A percentile compares a stretch with the other conserved stretches of the same genome.
These are phyloP conservation scores for Lycium ferocissimum DNA, from an alignment of 257 asterid species.

Conservation along the genomic window DNA sequence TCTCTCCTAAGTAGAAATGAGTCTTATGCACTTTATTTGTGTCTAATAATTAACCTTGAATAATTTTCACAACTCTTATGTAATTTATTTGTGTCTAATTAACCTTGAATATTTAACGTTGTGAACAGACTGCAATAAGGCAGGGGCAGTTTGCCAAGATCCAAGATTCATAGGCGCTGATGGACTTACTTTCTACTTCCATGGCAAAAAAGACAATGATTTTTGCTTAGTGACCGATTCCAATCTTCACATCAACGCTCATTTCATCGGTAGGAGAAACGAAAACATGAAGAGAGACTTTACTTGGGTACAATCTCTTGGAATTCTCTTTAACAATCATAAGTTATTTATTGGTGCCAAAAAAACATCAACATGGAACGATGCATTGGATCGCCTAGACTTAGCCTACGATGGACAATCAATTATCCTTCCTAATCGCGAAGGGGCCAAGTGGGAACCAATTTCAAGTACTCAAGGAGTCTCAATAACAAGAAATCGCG, in stretches of 20 bases:
- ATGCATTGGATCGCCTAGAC: slow-evolving; percentile 60
- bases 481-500: slow-evolving; percentile 51
- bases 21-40: too few relatives aligned
- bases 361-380: slow-evolving; percentile 70
- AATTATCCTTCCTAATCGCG: slow-evolving; percentile 46
- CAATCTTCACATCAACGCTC: slow-evolving; percentile 84
- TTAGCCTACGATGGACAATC: slow-evolving; percentile 55
- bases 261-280: slow-evolving; percentile 75
- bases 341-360: slow-evolving; percentile 62
- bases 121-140: slow-evolving; percentile 66
- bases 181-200: slow-evolving; percentile 89
- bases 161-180: slow-evolving; percentile 85
- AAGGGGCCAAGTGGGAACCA: slow-evolving; percentile 58
- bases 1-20: background rate
- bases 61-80: too few relatives aligned
- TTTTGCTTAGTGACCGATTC: slow-evolving; percentile 79
- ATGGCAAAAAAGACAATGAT: slow-evolving; percentile 67
- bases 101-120: background rate
- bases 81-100: background rate
- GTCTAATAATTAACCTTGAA: too few relatives aligned
- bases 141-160: slow-evolving; percentile 92
- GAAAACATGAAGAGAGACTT: slow-evolving; percentile 77
- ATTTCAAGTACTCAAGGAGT: slow-evolving; percentile 29
- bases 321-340: slow-evolving; percentile 70
- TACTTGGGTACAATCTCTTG: slow-evolving; percentile 92